Base-by-base conservation (phyloP, 1,139 yeast species). In the Saccharomyces hybrid region DNA sequence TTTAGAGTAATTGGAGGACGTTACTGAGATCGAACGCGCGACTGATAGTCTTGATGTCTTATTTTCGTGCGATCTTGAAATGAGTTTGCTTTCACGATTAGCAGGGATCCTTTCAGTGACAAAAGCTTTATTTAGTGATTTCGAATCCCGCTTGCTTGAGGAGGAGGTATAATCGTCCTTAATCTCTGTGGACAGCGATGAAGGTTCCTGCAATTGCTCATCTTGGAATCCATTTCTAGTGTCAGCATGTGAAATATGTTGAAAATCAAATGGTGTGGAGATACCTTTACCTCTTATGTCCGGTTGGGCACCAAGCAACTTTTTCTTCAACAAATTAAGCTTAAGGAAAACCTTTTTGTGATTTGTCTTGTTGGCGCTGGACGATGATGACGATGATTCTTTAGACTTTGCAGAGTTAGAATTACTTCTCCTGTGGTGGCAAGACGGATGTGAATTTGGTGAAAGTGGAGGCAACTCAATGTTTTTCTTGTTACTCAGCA, bases 391-490 rank as follows among this genome's bases (percentile, higher is more conserved):
- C 2, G 50, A 16, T 13, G 11, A 27, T 4, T 20, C 16, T 5
- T 28, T 54, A 48, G 46, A 41, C 27, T 47, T 51, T 50, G 51
- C 25, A 13, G 44, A 38, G n/a, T 8, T 34, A 49, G 49, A 50
- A 42, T 14, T 28, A 32, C 26, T 48, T 56, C 14, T 51, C 32
- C 14, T 20, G 38, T 51, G 30, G 50, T 31, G 13, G 23, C 30
- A 23, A 49, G 70, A 69, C 5, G 69, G 67, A n/a, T 30, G 47
- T 23, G 49, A 51, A 11, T 47, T 49, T 48, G 44, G 44, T 23
- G 20, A 23, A 20, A 70, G 56, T 3, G 73, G 72, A 5, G 72
- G 72, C 9, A 71, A 59, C 27, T 65, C 66, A 16, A 72, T 66
- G 26, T 65, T 70, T 47, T 64, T 63, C 50, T 65, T 66, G 50